Percentiles rank a stretch among this genome's conserved stretches.
Conservation (phyloP, 1,284 basidiomycete species). For the Singerocomus inundabilis region DNA sequence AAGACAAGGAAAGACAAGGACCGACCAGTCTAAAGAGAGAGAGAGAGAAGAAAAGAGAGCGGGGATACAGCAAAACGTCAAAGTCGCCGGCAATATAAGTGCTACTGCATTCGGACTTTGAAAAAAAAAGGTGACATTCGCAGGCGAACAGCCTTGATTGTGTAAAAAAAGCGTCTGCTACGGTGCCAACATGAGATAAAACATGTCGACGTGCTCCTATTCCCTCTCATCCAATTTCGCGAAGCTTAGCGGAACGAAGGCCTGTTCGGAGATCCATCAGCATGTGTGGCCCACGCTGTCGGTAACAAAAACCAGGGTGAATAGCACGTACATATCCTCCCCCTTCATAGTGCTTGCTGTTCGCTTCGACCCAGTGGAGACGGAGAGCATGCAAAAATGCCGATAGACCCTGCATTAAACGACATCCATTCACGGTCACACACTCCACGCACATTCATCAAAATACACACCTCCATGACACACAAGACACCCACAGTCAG, state of each 20-base stretch:
- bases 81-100: constrained; percentile 17
- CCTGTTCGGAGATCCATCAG: constrained; percentile 42
- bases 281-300: constrained; percentile 26
- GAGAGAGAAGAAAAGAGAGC: constrained; percentile 33
- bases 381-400: constrained; percentile 96
- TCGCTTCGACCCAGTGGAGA: constrained; percentile 97
- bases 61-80: constrained; percentile 21
- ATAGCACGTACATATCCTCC: constrained; percentile 73
- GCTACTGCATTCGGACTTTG: constrained; percentile 28
- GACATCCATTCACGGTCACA: constrained; percentile 11
- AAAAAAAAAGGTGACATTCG: constrained; percentile 22
- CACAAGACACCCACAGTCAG: constrained; percentile 80
- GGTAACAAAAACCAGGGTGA: constrained; percentile 24
- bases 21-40: constrained; percentile 49
- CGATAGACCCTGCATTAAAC: constrained; percentile 69
- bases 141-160: constrained; percentile 22
- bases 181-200: constrained; percentile 3
- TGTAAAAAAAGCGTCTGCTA: constrained; percentile 8
- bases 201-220: constrained; percentile 11
- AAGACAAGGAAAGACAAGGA: background rate
- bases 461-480: constrained; percentile 83
- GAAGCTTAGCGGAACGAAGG: constrained; percentile 67
- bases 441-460: constrained; percentile 17
- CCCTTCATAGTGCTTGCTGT: constrained; percentile 95
- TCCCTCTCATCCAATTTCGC: constrained; percentile 45